Percentiles rank a stretch among this genome's conserved stretches.
Evolutionary conservation across 129 eudicot species (phyloP).

Genomic region (Centaurea solstitialis): DNA sequence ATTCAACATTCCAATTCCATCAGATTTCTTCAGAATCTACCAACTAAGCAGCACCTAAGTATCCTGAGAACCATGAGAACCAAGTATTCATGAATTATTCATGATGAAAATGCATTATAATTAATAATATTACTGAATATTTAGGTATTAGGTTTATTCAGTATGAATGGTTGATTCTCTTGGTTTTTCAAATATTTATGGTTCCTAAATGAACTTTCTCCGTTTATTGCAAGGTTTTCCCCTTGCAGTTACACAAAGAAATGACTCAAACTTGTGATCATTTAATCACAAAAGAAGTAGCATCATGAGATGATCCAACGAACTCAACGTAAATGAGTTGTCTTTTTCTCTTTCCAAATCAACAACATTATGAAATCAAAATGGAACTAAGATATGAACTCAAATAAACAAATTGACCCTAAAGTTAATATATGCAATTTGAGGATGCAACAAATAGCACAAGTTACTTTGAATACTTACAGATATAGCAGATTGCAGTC

Average conservation of each 20-base stretch:
- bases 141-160: neutral
- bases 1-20: too few species aligned
- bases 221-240: neutral
- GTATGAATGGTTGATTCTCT: neutral
- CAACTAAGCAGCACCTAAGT: too few species aligned
- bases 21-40: too few species aligned
- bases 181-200: neutral
- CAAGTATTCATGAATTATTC: neutral
- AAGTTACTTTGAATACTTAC: slow-evolving; percentile 50
- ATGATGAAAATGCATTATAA: neutral
- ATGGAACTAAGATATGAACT: neutral
- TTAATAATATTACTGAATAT: neutral
- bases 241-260: neutral
- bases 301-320: too few species aligned
- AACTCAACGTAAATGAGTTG: too few species aligned
- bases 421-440: neutral
- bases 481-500: slow-evolving; percentile 92
- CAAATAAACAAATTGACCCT: neutral
- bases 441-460: neutral
- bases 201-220: neutral
- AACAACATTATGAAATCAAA: neutral
- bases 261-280: too few species aligned
- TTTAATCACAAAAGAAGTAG: too few species aligned
- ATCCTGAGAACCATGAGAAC: neutral
- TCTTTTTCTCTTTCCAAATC: neutral